Evolutionary conservation across 2,329 filamentous ascomycete species (phyloP).

Genomic region (Teratosphaeria destructans): DNA sequence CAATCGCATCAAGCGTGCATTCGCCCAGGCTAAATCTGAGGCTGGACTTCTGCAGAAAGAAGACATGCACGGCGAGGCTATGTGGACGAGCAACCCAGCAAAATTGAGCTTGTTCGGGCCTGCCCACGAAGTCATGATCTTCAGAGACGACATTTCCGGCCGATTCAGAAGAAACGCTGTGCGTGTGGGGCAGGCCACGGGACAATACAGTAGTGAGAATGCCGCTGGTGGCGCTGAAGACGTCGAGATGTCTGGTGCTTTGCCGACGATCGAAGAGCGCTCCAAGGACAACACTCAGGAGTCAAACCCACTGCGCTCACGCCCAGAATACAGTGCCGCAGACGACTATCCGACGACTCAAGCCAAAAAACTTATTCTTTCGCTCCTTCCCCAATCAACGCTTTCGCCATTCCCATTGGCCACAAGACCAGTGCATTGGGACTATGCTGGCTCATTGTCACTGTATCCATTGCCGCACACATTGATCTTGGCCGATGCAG

Average conservation of each 20-base stretch:
- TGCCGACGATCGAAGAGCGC: constrained; percentile 15
- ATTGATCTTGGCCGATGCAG: constrained; percentile 71
- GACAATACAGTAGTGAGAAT: constrained; percentile 20
- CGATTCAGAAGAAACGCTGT: constrained; percentile 69
- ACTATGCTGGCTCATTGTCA: constrained; percentile 61
- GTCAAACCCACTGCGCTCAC: constrained; percentile 4
- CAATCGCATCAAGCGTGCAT: constrained; percentile 68
- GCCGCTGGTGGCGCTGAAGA: constrained; percentile 20
- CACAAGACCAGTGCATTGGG: constrained; percentile 78
- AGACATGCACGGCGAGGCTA: constrained; percentile 55
- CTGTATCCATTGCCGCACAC: constrained; percentile 83
- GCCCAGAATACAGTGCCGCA: not conserved
- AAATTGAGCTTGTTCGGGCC: constrained; percentile 78
- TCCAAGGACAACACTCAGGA: constrained; percentile 7
- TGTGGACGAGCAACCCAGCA: constrained; percentile 84
- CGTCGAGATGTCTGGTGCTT: constrained; percentile 19
- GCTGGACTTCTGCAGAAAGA: constrained; percentile 36
- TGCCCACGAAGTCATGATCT: constrained; percentile 74
- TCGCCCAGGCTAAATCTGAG: constrained; percentile 68
- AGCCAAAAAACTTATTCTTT: constrained; percentile 60
- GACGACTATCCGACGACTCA: constrained; percentile 12
- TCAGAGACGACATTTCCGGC: constrained; percentile 76
- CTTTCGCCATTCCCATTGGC: constrained; percentile 77
- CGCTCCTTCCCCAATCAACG: constrained; percentile 80
- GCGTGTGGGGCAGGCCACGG: constrained; percentile 47